Base-by-base conservation (phyloP, 2,329 filamentous ascomycete species). In the Calonectria leucothoes region DNA sequence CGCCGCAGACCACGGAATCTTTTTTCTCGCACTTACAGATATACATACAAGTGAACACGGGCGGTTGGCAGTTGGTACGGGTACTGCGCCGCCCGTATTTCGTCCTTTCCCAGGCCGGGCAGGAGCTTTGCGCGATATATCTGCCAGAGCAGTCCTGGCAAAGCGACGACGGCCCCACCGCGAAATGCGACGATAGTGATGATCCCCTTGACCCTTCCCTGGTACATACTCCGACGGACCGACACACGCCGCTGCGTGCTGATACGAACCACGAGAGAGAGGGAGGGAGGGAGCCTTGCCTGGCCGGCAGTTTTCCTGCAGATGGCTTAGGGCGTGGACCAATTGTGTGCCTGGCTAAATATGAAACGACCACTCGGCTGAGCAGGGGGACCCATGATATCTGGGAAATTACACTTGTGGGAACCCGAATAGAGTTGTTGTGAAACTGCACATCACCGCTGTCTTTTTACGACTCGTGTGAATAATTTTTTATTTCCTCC, bases 351-450 rank as follows among this genome's bases (percentile, higher is more conserved):
- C 67, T 64, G 48, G 77, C 59, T 57, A 39, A 51, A 71, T 29
- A 59, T 79, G 77, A 80, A 80, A 80, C 78, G 71, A 59, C 71
- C 59, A 69, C 74, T 64, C 70, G 51, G 73, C 48, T 31, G 45
- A 65, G 61, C 78, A 80, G 68, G 78, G 78, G 78, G 70, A 70
- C 71, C 73, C 65, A 72, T 77, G 77, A 59, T 59, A 69, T 66
- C 15, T 74, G 71, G 78, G 78, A 79, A 79, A 80, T 80, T 80
- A 72, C 77, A 73, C 57, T 37, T 80, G 78, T 72, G 77, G 78
- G 74, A 75, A 79, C 77, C 74, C 61, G 70, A 73, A 57, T 49
- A 74, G 49, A 67, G 57, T 55, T 73, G 71, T 61, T 49, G 57
- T 57, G 59, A 72, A 69, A 42, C 64, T 73, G 64, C 52, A 73